Conservation (phyloP, 495 filamentous ascomycete genomes). For the Monascus purpureus region DNA sequence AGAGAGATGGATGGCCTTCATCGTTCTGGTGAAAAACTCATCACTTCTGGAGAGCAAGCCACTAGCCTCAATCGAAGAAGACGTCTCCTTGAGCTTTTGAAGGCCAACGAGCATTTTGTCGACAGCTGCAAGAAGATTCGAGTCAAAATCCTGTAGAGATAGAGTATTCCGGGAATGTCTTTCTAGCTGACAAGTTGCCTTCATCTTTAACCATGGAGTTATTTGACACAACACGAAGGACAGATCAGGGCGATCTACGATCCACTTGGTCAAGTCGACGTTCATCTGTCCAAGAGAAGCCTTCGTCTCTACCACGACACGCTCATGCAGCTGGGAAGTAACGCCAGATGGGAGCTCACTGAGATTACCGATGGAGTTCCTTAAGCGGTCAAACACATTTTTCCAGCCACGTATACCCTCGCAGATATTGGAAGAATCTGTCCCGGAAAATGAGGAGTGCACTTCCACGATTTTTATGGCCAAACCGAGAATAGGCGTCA, state of each 20-base stretch:
- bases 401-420: conserved; percentile 34
- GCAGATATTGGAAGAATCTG: conserved; percentile 26
- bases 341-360: conserved; percentile 42
- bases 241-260: conserved; percentile 39
- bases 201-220: conserved; percentile 24
- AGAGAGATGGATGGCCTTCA: conserved; percentile 43
- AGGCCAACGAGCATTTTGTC: conserved; percentile 61
- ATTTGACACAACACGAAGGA: conserved; percentile 51
- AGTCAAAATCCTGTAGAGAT: conserved; percentile 32
- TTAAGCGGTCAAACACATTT: conserved; percentile 26
- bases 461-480: conserved; percentile 35
- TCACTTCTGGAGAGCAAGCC: conserved; percentile 52
- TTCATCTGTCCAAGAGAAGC: conserved; percentile 29
- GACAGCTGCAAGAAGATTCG: conserved; percentile 40
- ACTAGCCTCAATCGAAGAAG: conserved; percentile 40
- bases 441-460: conserved; percentile 44
- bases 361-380: conserved; percentile 27
- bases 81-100: conserved; percentile 52
- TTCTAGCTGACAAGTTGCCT: conserved; percentile 4
- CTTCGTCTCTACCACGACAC: conserved; percentile 30
- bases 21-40: conserved; percentile 35
- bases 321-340: conserved; percentile 26
- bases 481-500: conserved; percentile 34
- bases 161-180: conserved; percentile 7
- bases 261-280: conserved; percentile 25